Conservation (phyloP, 1,284 basidiomycete species). For the Lignosus rhinocerotis region DNA sequence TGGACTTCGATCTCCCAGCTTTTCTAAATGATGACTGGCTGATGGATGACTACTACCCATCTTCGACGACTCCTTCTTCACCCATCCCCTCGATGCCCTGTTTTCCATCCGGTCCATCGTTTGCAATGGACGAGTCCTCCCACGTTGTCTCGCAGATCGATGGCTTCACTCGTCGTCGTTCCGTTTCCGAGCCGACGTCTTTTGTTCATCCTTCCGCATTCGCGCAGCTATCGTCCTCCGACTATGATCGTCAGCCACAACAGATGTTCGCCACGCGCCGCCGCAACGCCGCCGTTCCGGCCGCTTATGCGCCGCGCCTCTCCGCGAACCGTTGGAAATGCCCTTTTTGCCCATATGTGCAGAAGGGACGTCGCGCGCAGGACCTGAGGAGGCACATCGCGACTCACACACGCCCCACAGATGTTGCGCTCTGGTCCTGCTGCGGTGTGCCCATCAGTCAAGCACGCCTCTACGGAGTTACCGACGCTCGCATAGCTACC, state of each 20-base stretch:
- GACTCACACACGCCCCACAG: background rate
- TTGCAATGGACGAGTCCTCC: background rate
- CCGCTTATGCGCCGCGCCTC: background rate
- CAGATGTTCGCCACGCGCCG: background rate
- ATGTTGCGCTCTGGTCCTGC: conserved; percentile 3
- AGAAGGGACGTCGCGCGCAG: conserved; percentile 1
- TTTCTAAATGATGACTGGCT: background rate
- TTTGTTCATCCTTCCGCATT: background rate
- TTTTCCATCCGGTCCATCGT: background rate
- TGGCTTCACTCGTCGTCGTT: background rate
- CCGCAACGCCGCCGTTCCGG: background rate
- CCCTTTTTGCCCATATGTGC: conserved; percentile 3
- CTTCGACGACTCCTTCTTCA: background rate
- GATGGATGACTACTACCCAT: background rate
- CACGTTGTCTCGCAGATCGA: background rate
- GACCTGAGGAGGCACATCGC: conserved; percentile 5
- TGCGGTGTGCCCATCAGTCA: background rate
- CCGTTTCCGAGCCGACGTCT: background rate
- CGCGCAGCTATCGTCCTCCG: background rate
- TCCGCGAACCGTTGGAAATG: background rate
- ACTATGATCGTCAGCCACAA: background rate
- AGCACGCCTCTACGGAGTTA: background rate
- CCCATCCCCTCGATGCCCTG: background rate
- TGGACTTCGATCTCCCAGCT: too few relatives aligned
- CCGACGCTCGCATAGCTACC: background rate